Evolutionary conservation across 1,284 basidiomycete species (phyloP).

Genomic region (Moniliella sp.): DNA sequence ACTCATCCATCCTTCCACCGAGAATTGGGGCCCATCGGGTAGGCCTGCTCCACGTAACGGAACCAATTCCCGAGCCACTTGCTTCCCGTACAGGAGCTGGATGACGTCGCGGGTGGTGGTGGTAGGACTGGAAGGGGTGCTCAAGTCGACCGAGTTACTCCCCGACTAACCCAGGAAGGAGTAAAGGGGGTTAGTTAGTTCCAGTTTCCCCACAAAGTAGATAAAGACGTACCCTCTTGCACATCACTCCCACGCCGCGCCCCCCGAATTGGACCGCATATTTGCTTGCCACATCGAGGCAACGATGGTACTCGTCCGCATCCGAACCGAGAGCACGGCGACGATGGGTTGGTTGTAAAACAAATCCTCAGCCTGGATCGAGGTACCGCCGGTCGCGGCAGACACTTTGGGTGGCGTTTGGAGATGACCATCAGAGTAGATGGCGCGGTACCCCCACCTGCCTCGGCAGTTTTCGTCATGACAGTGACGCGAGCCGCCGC

Average conservation of each 20-base stretch:
- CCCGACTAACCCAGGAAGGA: constrained; percentile 1
- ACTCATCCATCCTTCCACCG: constrained; percentile 50
- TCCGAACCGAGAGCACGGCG: constrained; percentile 61
- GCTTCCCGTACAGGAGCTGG: constrained; percentile 56
- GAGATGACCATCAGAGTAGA: too few species aligned
- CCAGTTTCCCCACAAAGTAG: not conserved
- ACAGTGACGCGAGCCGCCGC: constrained; percentile 63
- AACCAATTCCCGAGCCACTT: constrained; percentile 60
- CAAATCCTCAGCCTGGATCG: constrained; percentile 75
- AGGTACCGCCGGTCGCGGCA: constrained; percentile 83
- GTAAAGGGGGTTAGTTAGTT: not conserved
- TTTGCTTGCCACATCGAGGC: constrained; percentile 76
- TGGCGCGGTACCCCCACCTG: too few species aligned
- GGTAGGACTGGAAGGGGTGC: constrained; percentile 45
- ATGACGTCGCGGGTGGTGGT: constrained; percentile 54
- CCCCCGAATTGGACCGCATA: constrained; percentile 45
- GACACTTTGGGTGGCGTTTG: constrained; percentile 50
- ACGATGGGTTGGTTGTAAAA: constrained; percentile 82
- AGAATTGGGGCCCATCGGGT: constrained; percentile 11
- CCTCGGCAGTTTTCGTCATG: constrained; percentile 46
- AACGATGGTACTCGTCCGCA: constrained; percentile 76
- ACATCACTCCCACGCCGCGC: constrained; percentile 51
- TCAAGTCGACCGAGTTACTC: constrained; percentile 43
- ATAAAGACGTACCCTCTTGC: constrained; percentile 30
- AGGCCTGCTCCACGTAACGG: too few species aligned